Evolutionary conservation across 2,329 filamentous ascomycete genomes (phyloP), one percentile per base, ranked within the genome.

Genomic region (Hymenoscyphus linearis): DNA sequence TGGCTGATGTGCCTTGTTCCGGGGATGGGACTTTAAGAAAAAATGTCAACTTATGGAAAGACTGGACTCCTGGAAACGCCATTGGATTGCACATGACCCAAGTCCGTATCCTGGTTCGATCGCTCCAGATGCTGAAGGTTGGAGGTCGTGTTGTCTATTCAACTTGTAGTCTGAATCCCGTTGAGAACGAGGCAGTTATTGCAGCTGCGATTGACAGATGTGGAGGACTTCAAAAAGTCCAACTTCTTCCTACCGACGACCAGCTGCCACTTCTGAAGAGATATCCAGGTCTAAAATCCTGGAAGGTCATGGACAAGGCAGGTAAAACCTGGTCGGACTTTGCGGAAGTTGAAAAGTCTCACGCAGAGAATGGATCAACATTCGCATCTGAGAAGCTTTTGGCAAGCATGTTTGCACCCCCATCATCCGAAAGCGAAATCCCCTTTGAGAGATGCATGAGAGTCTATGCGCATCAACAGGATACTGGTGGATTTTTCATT

Each of bases 401-500:
- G 3, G 84, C 90, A 69, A 87, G 86, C 73, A 96, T 97, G 90
- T 99, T 99, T 76, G 83, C 93, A 4, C 76, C 77, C 44, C 81
- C 84, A 0, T 79, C 80, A 77, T 59, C 79, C 77, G 57, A 75
- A 74, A 47, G 83, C 75, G 71, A 83, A 76, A 80, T 97, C 26
- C 92, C 92, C 16, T 82, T 98, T 18, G 90, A 97, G 70, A 85
- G 89, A 63, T 97, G 93, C 76, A 93, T 98, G 82, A 85, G 95
- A 64, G 87, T 99, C 6, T 99, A 98, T 74, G 90, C 93, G 36
- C 95, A 99, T 75, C 83, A 92, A 72, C 95, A 99, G 76, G 92
- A 99, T 70, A 99, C 95, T 2, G 95, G 95, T 60, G 93, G 89
- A 25, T 99, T 99, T 81, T 99, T 99, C 78, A 97, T 99, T 73